phyloP scores from a whole-genome alignment of 2,329 filamentous ascomycete genomes.

The Trichoderma atroviride region DNA sequence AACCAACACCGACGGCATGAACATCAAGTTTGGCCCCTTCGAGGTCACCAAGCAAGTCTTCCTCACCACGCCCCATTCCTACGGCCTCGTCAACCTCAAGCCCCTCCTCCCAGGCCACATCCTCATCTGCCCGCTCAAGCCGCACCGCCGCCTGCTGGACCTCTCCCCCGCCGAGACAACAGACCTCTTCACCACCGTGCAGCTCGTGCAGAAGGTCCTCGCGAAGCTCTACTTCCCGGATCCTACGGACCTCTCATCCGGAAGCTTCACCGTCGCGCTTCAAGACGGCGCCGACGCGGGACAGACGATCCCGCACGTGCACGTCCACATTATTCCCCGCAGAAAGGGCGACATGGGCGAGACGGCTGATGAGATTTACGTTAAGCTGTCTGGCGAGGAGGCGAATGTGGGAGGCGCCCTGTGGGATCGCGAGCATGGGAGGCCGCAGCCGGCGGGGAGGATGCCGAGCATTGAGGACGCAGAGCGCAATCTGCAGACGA shows the following conservation, averaged over 20 bases:
- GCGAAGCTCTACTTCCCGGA: slow-evolving; percentile 57
- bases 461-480: slow-evolving; percentile 75
- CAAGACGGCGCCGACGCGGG: slow-evolving; percentile 90
- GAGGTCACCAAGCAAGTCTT: slow-evolving; percentile 84
- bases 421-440: slow-evolving; percentile 51
- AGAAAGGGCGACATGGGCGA: slow-evolving; percentile 55
- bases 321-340: slow-evolving; percentile 88
- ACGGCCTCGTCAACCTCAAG: slow-evolving; percentile 93
- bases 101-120: slow-evolving; percentile 92
- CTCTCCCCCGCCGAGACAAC: slow-evolving; percentile 69
- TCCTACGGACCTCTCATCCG: slow-evolving; percentile 54
- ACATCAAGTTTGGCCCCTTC: slow-evolving; percentile 73
- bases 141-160: slow-evolving; percentile 73
- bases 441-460: slow-evolving; percentile 55
- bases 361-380: slow-evolving; percentile 73
- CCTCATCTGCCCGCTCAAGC: slow-evolving; percentile 76
- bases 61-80: slow-evolving; percentile 75
- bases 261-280: slow-evolving; percentile 90
- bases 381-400: slow-evolving; percentile 78
- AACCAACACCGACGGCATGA: slow-evolving; percentile 32
- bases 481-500: slow-evolving; percentile 65
- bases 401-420: slow-evolving; percentile 78
- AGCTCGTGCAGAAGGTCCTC: slow-evolving; percentile 78
- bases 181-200: slow-evolving; percentile 87
- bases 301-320: slow-evolving; percentile 91